Conservation (phyloP, 345 rosid genomes). For the Corchorus capsularis region DNA sequence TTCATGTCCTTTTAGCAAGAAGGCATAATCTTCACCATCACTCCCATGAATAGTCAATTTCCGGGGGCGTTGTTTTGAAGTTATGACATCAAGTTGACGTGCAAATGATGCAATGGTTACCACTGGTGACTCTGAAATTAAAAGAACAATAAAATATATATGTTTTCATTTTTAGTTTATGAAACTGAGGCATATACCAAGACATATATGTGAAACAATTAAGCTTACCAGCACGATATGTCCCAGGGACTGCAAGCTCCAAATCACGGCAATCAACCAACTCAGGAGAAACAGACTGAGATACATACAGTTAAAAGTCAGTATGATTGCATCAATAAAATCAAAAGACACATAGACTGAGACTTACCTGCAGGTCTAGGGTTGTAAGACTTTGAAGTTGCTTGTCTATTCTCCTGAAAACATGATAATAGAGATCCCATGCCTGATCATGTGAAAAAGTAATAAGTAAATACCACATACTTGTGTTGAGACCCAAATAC, state of each 20-base stretch:
- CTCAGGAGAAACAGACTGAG: constrained; percentile 96
- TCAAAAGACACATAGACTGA: constrained; percentile 20
- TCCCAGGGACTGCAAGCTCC: constrained; percentile 99
- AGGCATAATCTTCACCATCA: constrained; percentile 91
- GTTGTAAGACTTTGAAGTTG: constrained; percentile 92
- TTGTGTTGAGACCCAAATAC: neutral
- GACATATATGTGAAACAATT: neutral
- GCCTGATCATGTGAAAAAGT: constrained; percentile 58
- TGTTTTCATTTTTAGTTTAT: neutral
- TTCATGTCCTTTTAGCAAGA: constrained; percentile 96
- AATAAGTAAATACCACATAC: constrained; percentile 12
- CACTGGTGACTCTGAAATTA: constrained; percentile 67
- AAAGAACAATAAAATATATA: neutral
- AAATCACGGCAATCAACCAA: constrained; percentile 79
- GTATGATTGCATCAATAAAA: constrained; percentile 4
- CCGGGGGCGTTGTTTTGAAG: constrained; percentile 95
- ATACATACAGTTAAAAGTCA: constrained; percentile 23
- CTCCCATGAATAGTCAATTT: constrained; percentile 95
- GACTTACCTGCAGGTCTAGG: constrained; percentile 84
- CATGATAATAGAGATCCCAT: constrained; percentile 98
- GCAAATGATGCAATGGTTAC: constrained; percentile 94
- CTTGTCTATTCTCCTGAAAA: constrained; percentile 93
- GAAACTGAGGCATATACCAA: constrained; percentile 12
- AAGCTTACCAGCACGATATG: constrained; percentile 78
- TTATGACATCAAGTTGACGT: constrained; percentile 83